Evolutionary conservation across 441 rosid genomes (phyloP).

Genomic region (Macaranga tanarius): DNA sequence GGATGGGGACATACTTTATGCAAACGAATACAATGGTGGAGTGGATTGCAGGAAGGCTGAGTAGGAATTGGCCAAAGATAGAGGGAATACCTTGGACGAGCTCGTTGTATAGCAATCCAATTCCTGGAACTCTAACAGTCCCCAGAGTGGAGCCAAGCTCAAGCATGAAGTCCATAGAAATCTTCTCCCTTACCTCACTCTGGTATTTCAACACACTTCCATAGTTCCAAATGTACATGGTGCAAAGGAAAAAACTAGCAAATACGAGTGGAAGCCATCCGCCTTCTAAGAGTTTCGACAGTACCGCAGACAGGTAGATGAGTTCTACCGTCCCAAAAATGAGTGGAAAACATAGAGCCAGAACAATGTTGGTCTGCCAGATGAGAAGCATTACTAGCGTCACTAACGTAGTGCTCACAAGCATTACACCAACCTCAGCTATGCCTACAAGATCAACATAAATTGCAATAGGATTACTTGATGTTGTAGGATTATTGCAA

Average conservation of each 20-base stretch:
- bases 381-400: constrained; percentile 94
- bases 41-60: constrained; percentile 89
- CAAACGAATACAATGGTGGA: constrained; percentile 84
- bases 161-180: constrained; percentile 81
- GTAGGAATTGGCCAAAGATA: constrained; percentile 77
- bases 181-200: constrained; percentile 84
- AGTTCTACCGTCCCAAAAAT: constrained; percentile 80
- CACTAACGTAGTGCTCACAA: constrained; percentile 78
- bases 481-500: background rate
- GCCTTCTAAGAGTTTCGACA: constrained; percentile 71
- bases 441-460: constrained; percentile 56
- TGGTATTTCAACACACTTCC: constrained; percentile 92
- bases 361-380: constrained; percentile 81
- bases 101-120: constrained; percentile 80
- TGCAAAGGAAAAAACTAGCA: constrained; percentile 61
- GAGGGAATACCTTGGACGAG: constrained; percentile 93
- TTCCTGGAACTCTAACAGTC: constrained; percentile 80
- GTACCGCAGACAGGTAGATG: constrained; percentile 73
- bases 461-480: constrained; percentile 9
- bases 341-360: constrained; percentile 72
- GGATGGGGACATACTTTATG: constrained; percentile 91
- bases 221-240: constrained; percentile 94
- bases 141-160: constrained; percentile 89
- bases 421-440: constrained; percentile 97
- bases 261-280: constrained; percentile 96